phyloP scores from a whole-genome alignment of 2,329 filamentous ascomycete species.

The Elsinoe australis region DNA sequence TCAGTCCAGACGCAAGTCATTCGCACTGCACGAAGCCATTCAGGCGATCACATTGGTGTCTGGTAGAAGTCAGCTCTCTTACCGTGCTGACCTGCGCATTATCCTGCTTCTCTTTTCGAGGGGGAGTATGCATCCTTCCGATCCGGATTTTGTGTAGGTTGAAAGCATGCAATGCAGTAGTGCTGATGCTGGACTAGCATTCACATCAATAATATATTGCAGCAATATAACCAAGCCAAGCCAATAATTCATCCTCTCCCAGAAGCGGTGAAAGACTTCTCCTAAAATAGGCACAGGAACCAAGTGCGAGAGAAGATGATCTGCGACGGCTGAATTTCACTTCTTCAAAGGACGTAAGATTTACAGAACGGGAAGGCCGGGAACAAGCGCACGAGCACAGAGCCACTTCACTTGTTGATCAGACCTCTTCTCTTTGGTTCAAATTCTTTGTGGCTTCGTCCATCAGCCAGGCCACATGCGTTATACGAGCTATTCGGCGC shows the following conservation, averaged over 20 bases:
- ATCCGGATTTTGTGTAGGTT: too few species aligned
- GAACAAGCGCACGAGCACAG: constrained; percentile 4
- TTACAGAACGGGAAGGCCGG: not conserved
- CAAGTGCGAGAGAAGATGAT: not conserved
- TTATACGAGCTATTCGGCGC: too few species aligned
- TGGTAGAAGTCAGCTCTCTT: too few species aligned
- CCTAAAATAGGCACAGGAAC: not conserved
- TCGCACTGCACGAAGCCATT: too few species aligned
- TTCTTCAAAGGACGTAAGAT: not conserved
- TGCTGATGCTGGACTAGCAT: constrained; percentile 1
- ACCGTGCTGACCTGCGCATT: too few species aligned
- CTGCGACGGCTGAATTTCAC: constrained; percentile 7
- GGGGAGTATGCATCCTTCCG: too few species aligned
- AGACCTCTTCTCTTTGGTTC: not conserved
- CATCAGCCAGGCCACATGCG: not conserved
- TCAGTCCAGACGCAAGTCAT: too few species aligned
- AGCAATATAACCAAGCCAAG: not conserved
- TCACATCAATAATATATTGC: constrained; percentile 6
- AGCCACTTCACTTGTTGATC: not conserved
- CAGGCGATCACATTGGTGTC: too few species aligned
- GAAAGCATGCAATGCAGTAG: not conserved
- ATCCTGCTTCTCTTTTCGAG: too few species aligned
- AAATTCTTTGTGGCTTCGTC: too few species aligned
- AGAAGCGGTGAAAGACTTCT: not conserved
- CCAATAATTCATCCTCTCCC: constrained; percentile 2